Conservation (phyloP, 2,329 filamentous ascomycete species). For the Fusarium domesticum region DNA sequence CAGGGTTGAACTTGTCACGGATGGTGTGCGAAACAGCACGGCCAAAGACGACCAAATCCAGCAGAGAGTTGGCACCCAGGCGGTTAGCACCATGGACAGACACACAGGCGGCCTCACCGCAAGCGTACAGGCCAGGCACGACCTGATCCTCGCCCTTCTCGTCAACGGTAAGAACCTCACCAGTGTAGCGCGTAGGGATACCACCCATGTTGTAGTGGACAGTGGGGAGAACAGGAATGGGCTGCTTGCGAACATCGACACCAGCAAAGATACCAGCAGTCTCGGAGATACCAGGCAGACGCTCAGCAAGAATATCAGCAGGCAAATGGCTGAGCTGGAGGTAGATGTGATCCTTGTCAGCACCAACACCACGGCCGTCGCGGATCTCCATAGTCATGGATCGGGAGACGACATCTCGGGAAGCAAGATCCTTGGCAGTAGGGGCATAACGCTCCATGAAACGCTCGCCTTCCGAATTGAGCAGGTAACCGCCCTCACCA, state of each 20-base stretch:
- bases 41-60: conserved; percentile 96
- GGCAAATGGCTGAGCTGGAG: conserved; percentile 96
- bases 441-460: conserved; percentile 99
- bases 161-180: conserved; percentile 89
- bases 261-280: conserved; percentile 96
- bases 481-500: conserved; percentile 95
- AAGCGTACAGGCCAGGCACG: conserved; percentile 92
- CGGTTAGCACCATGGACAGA: conserved; percentile 98
- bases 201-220: conserved; percentile 99
- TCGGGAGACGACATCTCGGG: conserved; percentile 92
- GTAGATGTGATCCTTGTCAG: conserved; percentile 98
- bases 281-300: conserved; percentile 97
- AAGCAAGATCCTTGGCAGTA: conserved; percentile 95
- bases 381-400: conserved; percentile 99
- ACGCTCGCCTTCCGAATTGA: conserved; percentile 96
- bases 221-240: conserved; percentile 92
- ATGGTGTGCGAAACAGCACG: conserved; percentile 97
- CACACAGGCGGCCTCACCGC: conserved; percentile 94
- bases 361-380: conserved; percentile 92
- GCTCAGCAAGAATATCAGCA: conserved; percentile 86
- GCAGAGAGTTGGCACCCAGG: conserved; percentile 94
- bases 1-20: conserved; percentile 87
- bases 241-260: conserved; percentile 95
- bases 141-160: conserved; percentile 85
- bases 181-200: conserved; percentile 96